Base-by-base conservation (phyloP, 768 basidiomycete genomes). In the Tulasnella calospora region DNA sequence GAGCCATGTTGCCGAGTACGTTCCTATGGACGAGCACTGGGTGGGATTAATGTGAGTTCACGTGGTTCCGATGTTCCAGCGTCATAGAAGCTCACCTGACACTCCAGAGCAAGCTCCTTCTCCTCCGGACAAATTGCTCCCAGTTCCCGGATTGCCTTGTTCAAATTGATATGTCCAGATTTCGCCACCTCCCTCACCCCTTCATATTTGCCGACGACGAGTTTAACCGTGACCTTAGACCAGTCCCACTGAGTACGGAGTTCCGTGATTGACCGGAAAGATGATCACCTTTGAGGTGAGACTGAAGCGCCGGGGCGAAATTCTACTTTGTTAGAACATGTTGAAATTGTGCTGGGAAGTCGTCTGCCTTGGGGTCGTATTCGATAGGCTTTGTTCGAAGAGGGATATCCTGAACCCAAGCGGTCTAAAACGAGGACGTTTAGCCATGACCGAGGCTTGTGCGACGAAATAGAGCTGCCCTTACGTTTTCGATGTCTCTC, bases 391-490 rank as follows among this genome's bases (percentile, higher is more conserved):
- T 21, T 44, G 89, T 44, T n/a, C 83, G 82, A 0, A 82, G 84
- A 15, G 91, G 90, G n/a, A 96, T 82, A 81, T 97, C 95, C 86
- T 96, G 95, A 6, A 96, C 85, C 93, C 93, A 97, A 51, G 91
- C 89, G 12, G 90, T 90, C 94, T 96, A 4, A 36, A 36, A 76
- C 51, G 19, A 5, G 51, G 46, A 21, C 1, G 46, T 47, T 7
- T 51, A 8, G 7, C 21, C 27, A 71, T 30, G 7, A 69, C 67
- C 23, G 1, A 23, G n/a, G 38, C 6, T 38, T 27, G 30, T 15
- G 21, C 2, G 33, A 8, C 27, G 74, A 12, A 55, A 30, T 51
- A n/a, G 38, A n/a, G 44, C 27, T 5, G 33, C 3, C 82, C 88
- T 74, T 79, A 94, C 94, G 83, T 98, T 98, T 84, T 98, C 95